Evolutionary conservation across 2,329 filamentous ascomycete species (phyloP).

Genomic region (Trichoderma guizhouense): DNA sequence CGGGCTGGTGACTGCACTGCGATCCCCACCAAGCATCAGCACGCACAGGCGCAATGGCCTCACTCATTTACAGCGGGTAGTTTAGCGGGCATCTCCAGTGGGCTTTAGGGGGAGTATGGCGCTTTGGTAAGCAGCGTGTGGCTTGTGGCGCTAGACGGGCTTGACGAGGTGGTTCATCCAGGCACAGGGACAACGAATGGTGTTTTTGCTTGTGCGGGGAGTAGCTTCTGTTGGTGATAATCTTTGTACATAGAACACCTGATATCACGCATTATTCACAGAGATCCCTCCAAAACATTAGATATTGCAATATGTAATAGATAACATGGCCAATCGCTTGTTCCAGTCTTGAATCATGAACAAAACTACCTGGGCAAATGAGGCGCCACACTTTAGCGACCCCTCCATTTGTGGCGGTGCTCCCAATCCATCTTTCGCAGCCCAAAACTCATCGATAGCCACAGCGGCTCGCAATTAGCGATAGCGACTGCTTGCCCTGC

Average conservation of each 20-base stretch:
- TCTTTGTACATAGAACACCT: not conserved
- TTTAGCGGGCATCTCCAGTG: constrained; percentile 8
- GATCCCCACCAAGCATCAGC: not conserved
- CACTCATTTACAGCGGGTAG: not conserved
- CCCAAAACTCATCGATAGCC: not conserved
- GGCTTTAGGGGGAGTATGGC: not conserved
- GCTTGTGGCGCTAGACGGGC: not conserved
- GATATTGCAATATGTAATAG: not conserved
- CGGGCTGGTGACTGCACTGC: constrained; percentile 8
- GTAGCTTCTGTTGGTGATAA: not conserved
- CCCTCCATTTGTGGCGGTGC: constrained; percentile 18
- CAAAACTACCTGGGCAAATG: not conserved
- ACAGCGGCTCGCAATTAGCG: not conserved
- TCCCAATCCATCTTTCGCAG: not conserved
- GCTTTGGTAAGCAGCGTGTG: not conserved
- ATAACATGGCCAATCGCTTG: not conserved
- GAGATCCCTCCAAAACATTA: not conserved
- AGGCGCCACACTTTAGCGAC: not conserved
- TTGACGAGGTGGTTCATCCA: not conserved
- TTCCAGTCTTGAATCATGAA: not conserved
- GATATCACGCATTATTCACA: not conserved
- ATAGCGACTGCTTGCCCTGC: not conserved
- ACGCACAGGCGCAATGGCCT: not conserved
- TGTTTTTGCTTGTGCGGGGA: not conserved
- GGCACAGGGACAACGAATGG: not conserved